Conservation (phyloP, 345 rosid species). For the Noccaea caerulescens region DNA sequence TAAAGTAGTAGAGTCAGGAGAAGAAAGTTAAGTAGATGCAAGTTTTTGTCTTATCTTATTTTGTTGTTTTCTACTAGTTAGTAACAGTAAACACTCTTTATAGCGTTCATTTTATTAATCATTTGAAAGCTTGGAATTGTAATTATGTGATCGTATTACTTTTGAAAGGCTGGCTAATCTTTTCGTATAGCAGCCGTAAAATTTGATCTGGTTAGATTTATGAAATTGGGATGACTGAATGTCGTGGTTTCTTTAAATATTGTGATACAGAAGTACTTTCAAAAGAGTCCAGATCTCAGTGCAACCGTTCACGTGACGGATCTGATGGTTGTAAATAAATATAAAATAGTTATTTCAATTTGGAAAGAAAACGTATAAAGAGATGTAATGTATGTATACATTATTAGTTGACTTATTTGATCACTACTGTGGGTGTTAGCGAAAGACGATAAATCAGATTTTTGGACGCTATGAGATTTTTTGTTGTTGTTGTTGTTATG, state of each 20-base stretch:
- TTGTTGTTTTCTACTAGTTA: neutral
- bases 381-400: neutral
- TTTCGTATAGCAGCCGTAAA: slow-evolving; percentile 18
- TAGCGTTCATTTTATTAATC: slow-evolving; percentile 9
- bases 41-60: slow-evolving; percentile 30
- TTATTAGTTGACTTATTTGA: slow-evolving; percentile 23
- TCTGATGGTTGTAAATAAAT: slow-evolving; percentile 33
- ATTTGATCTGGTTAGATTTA: neutral
- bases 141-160: neutral
- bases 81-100: neutral
- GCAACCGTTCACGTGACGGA: slow-evolving; percentile 45
- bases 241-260: neutral
- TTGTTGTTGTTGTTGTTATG: no score
- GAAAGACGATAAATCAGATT: neutral
- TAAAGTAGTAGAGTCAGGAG: neutral
- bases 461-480: neutral
- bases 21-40: slow-evolving; percentile 20
- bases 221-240: neutral
- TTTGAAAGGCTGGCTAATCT: slow-evolving; percentile 3
- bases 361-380: neutral
- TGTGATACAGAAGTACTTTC: slow-evolving; percentile 22
- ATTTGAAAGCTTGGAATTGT: slow-evolving; percentile 26
- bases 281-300: slow-evolving; percentile 37
- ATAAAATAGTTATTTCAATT: neutral
- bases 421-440: neutral